These are phyloP conservation scores for Seiridium unicorne DNA, from an alignment of 2,329 filamentous ascomycete species.

Conservation along the genomic window DNA sequence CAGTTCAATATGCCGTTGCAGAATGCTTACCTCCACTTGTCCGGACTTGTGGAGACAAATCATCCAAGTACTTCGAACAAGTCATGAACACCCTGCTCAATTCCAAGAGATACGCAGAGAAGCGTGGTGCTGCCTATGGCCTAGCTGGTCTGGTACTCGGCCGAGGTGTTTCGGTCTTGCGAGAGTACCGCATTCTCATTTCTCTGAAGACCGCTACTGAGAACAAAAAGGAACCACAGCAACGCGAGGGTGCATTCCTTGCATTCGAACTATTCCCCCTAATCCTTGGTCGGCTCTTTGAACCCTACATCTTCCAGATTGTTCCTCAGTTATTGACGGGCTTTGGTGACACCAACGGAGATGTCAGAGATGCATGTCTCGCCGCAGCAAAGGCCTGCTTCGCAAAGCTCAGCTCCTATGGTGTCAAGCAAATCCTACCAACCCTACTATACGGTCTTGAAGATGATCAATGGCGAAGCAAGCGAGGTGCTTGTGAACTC, in stretches of 20 bases:
- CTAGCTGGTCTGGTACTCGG: slow-evolving; percentile 87
- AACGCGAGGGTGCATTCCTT: slow-evolving; percentile 84
- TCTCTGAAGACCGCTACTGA: slow-evolving; percentile 80
- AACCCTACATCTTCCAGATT: slow-evolving; percentile 95
- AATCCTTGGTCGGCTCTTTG: slow-evolving; percentile 84
- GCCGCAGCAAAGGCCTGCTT: slow-evolving; percentile 95
- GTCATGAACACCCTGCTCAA: slow-evolving; percentile 80
- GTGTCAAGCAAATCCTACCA: slow-evolving; percentile 91
- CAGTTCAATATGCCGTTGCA: slow-evolving; percentile 93
- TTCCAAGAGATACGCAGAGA: slow-evolving; percentile 87
- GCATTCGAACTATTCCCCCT: slow-evolving; percentile 88
- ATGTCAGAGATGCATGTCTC: slow-evolving; percentile 90
- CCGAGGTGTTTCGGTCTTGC: slow-evolving; percentile 77
- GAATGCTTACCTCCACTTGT: slow-evolving; percentile 93
- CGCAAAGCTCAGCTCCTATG: slow-evolving; percentile 87
- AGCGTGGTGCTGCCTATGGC: slow-evolving; percentile 92
- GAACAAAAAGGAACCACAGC: slow-evolving; percentile 89
- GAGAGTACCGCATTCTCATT: slow-evolving; percentile 83
- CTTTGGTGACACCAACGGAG: slow-evolving; percentile 83
- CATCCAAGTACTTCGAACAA: slow-evolving; percentile 75
- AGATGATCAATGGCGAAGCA: slow-evolving; percentile 95
- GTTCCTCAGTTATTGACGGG: slow-evolving; percentile 86
- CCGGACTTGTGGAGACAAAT: slow-evolving; percentile 73
- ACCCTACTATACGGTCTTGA: slow-evolving; percentile 89
- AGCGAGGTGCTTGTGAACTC: slow-evolving; percentile 95